Evolutionary conservation across 2,329 filamentous ascomycete genomes (phyloP).

Genomic region (Pseudogymnoascus sp.): DNA sequence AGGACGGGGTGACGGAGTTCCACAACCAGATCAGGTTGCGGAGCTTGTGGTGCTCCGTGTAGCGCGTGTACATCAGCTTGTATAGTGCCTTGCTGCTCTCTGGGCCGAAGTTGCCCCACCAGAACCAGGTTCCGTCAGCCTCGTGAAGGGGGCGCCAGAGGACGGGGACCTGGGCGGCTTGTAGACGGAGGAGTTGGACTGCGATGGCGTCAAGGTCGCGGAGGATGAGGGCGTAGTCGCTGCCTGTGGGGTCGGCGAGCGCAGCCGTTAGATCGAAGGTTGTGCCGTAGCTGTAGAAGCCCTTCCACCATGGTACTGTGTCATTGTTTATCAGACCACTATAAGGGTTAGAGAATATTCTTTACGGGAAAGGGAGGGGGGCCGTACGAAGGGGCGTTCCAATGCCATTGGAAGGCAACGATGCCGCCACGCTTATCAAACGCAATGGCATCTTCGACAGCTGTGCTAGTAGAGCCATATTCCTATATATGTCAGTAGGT

Average conservation of each 20-base stretch:
- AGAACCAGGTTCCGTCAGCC: conserved; percentile 43
- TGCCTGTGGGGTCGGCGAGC: conserved; percentile 32
- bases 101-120: conserved; percentile 42
- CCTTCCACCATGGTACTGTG: conserved; percentile 38
- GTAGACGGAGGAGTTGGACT: conserved; percentile 35
- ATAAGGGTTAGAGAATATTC: conserved; percentile 13
- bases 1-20: conserved; percentile 37
- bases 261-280: conserved; percentile 39
- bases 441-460: conserved; percentile 39
- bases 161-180: conserved; percentile 36
- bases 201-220: conserved; percentile 41
- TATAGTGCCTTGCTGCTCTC: conserved; percentile 38
- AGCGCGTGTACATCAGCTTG: conserved; percentile 34
- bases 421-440: conserved; percentile 37
- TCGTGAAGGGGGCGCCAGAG: conserved; percentile 42
- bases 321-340: conserved; percentile 37
- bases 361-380: background rate
- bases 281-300: conserved; percentile 42
- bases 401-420: conserved; percentile 40
- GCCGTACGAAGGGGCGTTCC: conserved; percentile 33
- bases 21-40: conserved; percentile 43
- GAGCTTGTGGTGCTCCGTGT: conserved; percentile 35
- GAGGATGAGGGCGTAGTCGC: conserved; percentile 39
- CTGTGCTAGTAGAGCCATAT: conserved; percentile 31
- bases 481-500: background rate